Percentiles rank a stretch among this genome's conserved stretches.
These are phyloP conservation scores for Tolypocladium sp. DNA, from an alignment of 2,329 filamentous ascomycete species.

Conservation along the genomic window DNA sequence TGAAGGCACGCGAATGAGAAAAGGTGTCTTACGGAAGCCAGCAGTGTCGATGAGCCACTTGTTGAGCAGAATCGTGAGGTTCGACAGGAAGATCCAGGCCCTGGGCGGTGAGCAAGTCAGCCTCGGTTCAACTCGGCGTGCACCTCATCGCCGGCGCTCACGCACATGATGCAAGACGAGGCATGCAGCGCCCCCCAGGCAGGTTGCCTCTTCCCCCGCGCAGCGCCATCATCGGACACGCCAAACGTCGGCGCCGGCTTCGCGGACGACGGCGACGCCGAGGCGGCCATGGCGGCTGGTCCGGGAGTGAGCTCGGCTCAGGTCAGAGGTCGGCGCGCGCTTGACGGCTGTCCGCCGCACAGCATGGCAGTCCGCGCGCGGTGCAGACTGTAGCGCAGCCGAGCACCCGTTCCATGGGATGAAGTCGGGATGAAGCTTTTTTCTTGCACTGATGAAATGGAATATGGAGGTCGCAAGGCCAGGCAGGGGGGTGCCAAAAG, in stretches of 20 bases:
- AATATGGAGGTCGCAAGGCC: not conserved
- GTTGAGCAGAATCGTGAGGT: slow-evolving; percentile 82
- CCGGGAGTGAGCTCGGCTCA: not conserved
- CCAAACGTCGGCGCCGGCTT: not conserved
- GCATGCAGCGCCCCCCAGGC: slow-evolving; percentile 18
- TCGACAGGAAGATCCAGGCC: slow-evolving; percentile 79
- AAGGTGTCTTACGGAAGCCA: slow-evolving; percentile 55
- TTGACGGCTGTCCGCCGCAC: not conserved
- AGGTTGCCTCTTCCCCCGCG: not conserved
- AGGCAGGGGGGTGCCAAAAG: not conserved
- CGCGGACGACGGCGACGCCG: not conserved
- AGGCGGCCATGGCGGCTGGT: not conserved
- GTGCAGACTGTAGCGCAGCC: not conserved
- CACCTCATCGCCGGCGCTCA: not conserved
- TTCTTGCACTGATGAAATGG: not conserved
- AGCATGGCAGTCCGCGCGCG: not conserved
- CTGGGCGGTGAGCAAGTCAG: slow-evolving; percentile 16
- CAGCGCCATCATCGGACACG: slow-evolving; percentile 17
- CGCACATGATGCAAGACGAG: slow-evolving; percentile 22
- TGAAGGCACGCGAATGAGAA: too few species aligned
- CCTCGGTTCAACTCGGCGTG: not conserved
- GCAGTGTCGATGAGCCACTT: slow-evolving; percentile 75
- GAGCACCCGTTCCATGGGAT: not conserved
- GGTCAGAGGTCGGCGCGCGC: not conserved
- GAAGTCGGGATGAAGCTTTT: not conserved